Base-by-base conservation (phyloP, 176 grass and related monocot species). In the Eragrostis curvula region DNA sequence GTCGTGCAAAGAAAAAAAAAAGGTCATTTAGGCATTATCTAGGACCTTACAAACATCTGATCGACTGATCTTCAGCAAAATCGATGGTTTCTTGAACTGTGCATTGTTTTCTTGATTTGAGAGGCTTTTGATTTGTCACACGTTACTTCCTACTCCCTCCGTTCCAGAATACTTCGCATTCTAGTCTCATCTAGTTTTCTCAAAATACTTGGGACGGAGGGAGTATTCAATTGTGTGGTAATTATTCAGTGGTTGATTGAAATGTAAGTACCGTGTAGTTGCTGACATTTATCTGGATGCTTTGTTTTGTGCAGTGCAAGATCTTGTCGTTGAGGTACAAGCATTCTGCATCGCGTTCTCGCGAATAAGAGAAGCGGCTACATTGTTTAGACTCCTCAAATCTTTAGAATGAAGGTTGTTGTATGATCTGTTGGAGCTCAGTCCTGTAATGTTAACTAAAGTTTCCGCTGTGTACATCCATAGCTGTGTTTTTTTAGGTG, bases 281-380 rank as follows among this genome's bases (percentile, higher is more conserved):
- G 36, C 30, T 88, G 68, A 32, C 64, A 27, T 49, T n/a, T 77
- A 55, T 52, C 17, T 78, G 39, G 64, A 50, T 81, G 49, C 72
- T 80, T 75, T 7, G 3, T 84, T 76, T 75, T 90, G 27, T 81
- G 88, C 86, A 98, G 96, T 95, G 44, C 88, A 90, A 86, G 96
- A 98, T 93, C 87, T 98, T 8, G 84, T 98, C 79, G 86, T 95
- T 2, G 90, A 98, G 84, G 96, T 98, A 70, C 96, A 98, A 60
- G 96, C 96, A 6, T 98, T 98, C 79, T 98, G 96, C 87, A 95
- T 98, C 12, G 93, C 90, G 20, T 98, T 95, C 66, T 95, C 90
- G 1, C 84, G 92, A 27, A 95, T 98, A 81, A 98, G 92, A 76
- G 96, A 98, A 73, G 92, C 92, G 8, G 92, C 89, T 24, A 88